Evolutionary conservation across 2,329 filamentous ascomycete genomes (phyloP).

Genomic region (Monosporascus sp.): DNA sequence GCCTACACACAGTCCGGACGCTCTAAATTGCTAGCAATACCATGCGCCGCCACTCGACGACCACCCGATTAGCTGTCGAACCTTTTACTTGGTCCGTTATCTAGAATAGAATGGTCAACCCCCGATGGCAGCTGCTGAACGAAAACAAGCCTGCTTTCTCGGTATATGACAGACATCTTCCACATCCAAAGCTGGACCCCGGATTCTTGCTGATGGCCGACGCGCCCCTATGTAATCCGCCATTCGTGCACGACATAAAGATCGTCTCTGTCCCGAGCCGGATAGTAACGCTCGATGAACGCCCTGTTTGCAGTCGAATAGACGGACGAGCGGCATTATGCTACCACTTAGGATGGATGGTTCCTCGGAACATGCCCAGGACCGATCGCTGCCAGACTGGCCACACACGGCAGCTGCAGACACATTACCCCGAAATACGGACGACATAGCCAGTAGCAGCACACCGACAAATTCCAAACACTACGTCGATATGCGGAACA

Average conservation of each 20-base stretch:
- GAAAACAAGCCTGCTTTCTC: conserved; percentile 8
- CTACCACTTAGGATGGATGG: conserved; percentile 42
- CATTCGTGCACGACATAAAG: conserved; percentile 9
- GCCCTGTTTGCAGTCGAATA: conserved; percentile 33
- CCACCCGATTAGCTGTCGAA: neutral
- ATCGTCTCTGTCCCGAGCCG: conserved; percentile 14
- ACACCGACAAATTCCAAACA: conserved; percentile 23
- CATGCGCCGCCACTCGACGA: neutral
- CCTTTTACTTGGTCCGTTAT: neutral
- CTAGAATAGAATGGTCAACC: neutral
- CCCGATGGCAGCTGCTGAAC: conserved; percentile 10
- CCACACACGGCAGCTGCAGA: conserved; percentile 25
- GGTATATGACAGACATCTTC: conserved; percentile 16
- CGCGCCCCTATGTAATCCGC: conserved; percentile 12
- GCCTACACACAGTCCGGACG: neutral
- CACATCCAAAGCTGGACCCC: conserved; percentile 9
- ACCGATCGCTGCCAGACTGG: conserved; percentile 31
- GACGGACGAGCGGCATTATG: conserved; percentile 39
- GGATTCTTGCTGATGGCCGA: conserved; percentile 16
- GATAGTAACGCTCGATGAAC: conserved; percentile 20
- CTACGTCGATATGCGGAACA: conserved; percentile 29
- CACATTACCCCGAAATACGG: conserved; percentile 17
- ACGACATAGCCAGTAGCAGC: conserved; percentile 11
- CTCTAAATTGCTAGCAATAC: neutral
- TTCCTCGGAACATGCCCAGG: conserved; percentile 32